Conservation (phyloP, 441 rosid species). For the Hura crepitans region DNA sequence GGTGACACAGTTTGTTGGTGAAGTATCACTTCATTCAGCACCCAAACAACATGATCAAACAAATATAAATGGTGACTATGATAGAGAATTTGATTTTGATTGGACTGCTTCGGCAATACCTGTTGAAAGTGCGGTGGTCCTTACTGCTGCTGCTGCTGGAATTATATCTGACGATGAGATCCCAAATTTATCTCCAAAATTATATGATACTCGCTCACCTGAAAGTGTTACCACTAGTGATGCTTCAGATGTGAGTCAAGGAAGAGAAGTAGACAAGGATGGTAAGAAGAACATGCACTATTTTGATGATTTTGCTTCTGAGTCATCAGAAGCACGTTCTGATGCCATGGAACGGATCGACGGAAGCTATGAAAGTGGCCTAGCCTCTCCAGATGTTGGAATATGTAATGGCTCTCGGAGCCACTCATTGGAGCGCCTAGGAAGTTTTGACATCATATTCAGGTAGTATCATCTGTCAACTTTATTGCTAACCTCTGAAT, state of each 20-base stretch:
- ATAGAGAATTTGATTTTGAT: conserved; percentile 37
- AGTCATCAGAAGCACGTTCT: conserved; percentile 56
- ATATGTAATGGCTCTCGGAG: conserved; percentile 37
- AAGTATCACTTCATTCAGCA: conserved; percentile 54
- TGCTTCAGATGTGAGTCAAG: conserved; percentile 62
- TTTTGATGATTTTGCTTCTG: conserved; percentile 64
- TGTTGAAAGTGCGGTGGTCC: conserved; percentile 62
- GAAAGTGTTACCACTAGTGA: conserved; percentile 62
- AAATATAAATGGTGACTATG: conserved; percentile 35
- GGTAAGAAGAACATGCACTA: conserved; percentile 39
- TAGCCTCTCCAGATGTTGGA: conserved; percentile 62
- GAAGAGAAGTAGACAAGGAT: conserved; percentile 57
- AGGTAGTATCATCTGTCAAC: conserved; percentile 42
- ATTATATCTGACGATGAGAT: conserved; percentile 56
- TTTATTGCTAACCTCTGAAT: conserved; percentile 9
- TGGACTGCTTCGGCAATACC: conserved; percentile 84
- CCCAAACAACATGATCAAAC: conserved; percentile 39
- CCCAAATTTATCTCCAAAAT: conserved; percentile 42
- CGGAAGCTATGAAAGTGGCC: conserved; percentile 51
- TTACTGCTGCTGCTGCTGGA: conserved; percentile 85
- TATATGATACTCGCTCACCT: conserved; percentile 56
- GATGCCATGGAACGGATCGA: conserved; percentile 48
- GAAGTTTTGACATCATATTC: conserved; percentile 70
- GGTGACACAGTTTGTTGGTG: conserved; percentile 74
- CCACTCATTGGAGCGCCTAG: conserved; percentile 51